phyloP scores from a whole-genome alignment of 2,329 filamentous ascomycete genomes.

The Penicillium frequentans region DNA sequence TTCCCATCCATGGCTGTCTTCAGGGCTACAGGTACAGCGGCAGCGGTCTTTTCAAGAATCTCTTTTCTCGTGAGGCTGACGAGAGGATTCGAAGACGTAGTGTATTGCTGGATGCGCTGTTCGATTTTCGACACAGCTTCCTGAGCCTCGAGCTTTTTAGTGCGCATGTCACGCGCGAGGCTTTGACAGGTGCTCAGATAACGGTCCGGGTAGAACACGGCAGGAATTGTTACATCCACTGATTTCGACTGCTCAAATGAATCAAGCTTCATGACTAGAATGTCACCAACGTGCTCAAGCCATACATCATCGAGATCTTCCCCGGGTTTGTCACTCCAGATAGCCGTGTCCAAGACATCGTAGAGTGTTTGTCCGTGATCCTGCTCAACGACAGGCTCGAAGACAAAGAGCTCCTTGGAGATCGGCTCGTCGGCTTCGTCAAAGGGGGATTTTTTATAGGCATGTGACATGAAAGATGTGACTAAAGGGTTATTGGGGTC shows the following conservation, averaged over 20 bases:
- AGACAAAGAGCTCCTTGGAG: conserved; percentile 38
- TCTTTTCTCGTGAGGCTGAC: conserved; percentile 28
- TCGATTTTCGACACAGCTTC: conserved; percentile 36
- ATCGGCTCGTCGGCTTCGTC: conserved; percentile 28
- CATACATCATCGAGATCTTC: conserved; percentile 46
- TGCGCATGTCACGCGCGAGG: conserved; percentile 49
- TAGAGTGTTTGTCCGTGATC: conserved; percentile 50
- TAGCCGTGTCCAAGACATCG: conserved; percentile 52
- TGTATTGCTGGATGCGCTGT: conserved; percentile 31
- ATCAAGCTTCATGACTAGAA: conserved; percentile 54
- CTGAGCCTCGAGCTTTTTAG: conserved; percentile 34
- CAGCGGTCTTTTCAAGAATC: conserved; percentile 38
- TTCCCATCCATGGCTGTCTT: conserved; percentile 14
- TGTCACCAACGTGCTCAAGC: conserved; percentile 52
- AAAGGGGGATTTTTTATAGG: conserved; percentile 38
- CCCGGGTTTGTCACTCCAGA: conserved; percentile 48
- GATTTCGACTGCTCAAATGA: conserved; percentile 34
- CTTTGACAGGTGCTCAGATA: conserved; percentile 56
- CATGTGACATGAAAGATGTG: conserved; percentile 48
- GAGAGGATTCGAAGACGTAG: conserved; percentile 19
- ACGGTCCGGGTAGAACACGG: conserved; percentile 58
- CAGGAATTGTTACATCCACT: conserved; percentile 53
- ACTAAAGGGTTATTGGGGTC: conserved; percentile 43
- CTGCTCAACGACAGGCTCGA: conserved; percentile 41
- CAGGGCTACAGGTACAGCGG: conserved; percentile 28